Conservation (phyloP, 768 basidiomycete genomes). For the Auricularia sp. region DNA sequence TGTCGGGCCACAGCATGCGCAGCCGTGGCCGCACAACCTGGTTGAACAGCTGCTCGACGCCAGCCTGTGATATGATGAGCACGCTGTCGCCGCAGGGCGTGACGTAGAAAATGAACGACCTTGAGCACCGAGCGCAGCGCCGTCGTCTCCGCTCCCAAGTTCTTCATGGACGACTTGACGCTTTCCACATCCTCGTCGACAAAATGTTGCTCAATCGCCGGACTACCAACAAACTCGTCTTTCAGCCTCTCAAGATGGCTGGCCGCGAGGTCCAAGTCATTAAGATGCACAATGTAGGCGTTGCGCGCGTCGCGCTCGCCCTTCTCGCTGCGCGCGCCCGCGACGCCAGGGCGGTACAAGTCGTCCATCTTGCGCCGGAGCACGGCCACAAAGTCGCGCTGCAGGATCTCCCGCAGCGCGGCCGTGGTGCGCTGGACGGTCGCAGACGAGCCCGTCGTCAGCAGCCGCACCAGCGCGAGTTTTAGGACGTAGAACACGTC, state of each 20-base stretch:
- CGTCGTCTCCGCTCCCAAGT: conserved; percentile 42
- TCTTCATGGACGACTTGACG: conserved; percentile 39
- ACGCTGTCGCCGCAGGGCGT: too few relatives aligned
- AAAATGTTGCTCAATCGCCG: conserved; percentile 58
- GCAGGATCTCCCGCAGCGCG: conserved; percentile 64
- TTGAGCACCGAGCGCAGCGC: conserved; percentile 67
- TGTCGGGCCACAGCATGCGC: conserved; percentile 72
- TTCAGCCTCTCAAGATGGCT: conserved; percentile 80
- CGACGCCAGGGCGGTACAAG: conserved; percentile 50
- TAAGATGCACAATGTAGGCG: conserved; percentile 81
- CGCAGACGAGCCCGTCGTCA: conserved; percentile 63
- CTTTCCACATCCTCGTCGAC: conserved; percentile 41
- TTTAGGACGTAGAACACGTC: conserved; percentile 96
- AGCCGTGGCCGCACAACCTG: conserved; percentile 84
- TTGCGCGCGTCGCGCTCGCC: conserved; percentile 69
- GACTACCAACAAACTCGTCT: conserved; percentile 48
- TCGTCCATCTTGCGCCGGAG: conserved; percentile 83
- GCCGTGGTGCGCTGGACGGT: conserved; percentile 51
- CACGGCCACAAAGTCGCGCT: conserved; percentile 70
- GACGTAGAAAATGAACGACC: conserved; percentile 32
- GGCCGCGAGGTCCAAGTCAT: conserved; percentile 89
- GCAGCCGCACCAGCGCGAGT: conserved; percentile 61
- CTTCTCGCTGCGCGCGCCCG: conserved; percentile 53
- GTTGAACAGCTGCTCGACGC: conserved; percentile 91
- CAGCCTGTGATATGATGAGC: conserved; percentile 36